These are phyloP conservation scores for Barnettozyma californica DNA, from an alignment of 805 yeast species.

Conservation along the genomic window DNA sequence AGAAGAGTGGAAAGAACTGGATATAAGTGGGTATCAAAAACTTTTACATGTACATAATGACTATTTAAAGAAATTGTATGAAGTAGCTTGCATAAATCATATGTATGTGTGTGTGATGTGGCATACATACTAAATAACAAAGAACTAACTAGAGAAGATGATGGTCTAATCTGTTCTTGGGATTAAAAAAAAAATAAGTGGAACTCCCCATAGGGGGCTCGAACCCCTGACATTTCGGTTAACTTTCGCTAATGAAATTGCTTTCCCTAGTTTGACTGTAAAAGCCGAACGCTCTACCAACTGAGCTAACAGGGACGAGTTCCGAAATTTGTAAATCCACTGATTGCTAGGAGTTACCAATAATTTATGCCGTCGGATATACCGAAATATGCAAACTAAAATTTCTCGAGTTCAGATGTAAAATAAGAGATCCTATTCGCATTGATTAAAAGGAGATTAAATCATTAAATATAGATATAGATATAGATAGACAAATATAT, in stretches of 20 bases:
- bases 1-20: conserved; percentile 20
- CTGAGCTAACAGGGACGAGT: conserved; percentile 56
- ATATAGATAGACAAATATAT: too few species aligned
- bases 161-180: too few species aligned
- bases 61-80: not conserved
- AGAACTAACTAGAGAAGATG: not conserved
- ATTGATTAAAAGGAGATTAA: too few species aligned
- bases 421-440: too few species aligned
- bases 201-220: conserved; percentile 48
- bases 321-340: conserved; percentile 14
- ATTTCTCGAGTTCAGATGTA: too few species aligned
- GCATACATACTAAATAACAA: not conserved
- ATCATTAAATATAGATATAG: too few species aligned
- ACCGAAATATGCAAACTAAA: too few species aligned
- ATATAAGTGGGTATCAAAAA: conserved; percentile 8
- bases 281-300: conserved; percentile 70
- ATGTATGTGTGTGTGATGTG: too few species aligned
- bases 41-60: not conserved
- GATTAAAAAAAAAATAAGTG: conserved; percentile 15
- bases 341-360: not conserved
- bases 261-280: conserved; percentile 25
- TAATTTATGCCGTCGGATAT: not conserved
- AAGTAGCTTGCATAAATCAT: too few species aligned
- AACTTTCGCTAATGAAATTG: conserved; percentile 33
- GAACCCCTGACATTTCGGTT: conserved; percentile 47